Evolutionary conservation across 2,329 filamentous ascomycete species (phyloP), one percentile per base, ranked within the genome.

Genomic region (Verticillium tricorpus): DNA sequence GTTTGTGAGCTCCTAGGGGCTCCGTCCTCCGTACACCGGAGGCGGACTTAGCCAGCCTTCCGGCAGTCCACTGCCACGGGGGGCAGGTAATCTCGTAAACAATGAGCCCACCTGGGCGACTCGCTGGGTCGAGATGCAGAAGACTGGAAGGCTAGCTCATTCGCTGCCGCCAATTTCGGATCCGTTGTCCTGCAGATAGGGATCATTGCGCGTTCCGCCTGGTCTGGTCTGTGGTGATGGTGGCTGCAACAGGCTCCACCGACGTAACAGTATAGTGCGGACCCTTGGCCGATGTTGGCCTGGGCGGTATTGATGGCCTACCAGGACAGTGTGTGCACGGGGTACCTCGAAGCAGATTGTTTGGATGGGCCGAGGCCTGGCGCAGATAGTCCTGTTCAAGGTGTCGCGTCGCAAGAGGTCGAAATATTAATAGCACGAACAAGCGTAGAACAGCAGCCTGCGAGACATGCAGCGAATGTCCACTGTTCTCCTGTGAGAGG

Each of bases 141-240:
- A 50, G 19, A n/a, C 45, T 25, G 45, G 45, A 22, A 25, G 45
- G 45, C 45, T 50, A n/a, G 45, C 45, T 50, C 19, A 22, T 50
- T 50, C 45, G 45, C 45, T 50, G 57, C 57, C 54, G 64, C 64
- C 64, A 64, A 65, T 61, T 52, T 61, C 55, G 55, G 39, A 61
- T 59, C 58, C 59, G 60, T 60, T 62, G 62, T 61, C 64, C 64
- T 60, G 61, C 64, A 65, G 64, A 58, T 59, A 61, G 60, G 45
- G 57, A 61, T 63, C 55, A 50, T 64, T 61, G 64, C 61, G 61
- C 54, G 62, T 58, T 64, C 58, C 34, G 22, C 9, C 19, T 22
- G 57, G 22, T n/a, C 9, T 22, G 45, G 45, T 12, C 45, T 22
- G n/a, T 22, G 45, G 34, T 19, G 22, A n/a, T 35, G 57, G 57